These are phyloP conservation scores for Trypanosoma congolense DNA, from an alignment of 208 protist genomes.

Conservation along the genomic window DNA sequence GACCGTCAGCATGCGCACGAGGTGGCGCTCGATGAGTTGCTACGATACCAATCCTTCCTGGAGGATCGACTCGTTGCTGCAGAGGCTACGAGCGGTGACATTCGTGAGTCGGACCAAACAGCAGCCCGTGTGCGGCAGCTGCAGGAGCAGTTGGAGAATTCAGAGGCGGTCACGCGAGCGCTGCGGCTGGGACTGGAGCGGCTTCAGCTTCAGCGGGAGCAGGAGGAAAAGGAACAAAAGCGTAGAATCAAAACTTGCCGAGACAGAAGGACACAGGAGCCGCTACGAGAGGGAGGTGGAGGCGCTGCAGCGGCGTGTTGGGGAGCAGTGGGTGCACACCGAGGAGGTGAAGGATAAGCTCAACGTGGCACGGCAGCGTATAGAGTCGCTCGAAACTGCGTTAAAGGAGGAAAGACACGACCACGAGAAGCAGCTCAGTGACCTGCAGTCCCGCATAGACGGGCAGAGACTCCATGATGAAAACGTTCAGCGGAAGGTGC, in stretches of 20 bases:
- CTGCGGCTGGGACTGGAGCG: not conserved
- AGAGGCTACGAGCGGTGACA: not conserved
- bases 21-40: constrained; percentile 17
- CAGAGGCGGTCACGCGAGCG: not conserved
- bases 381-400: not conserved
- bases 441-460: not conserved
- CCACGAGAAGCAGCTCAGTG: not conserved
- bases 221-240: not conserved
- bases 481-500: not conserved
- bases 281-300: not conserved
- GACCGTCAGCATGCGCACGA: constrained; percentile 13
- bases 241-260: not conserved
- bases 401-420: not conserved
- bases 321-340: not conserved
- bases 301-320: not conserved
- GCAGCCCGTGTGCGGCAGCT: not conserved
- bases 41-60: constrained; percentile 18
- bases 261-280: not conserved
- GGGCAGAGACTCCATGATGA: not conserved
- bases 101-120: not conserved
- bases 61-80: constrained; percentile 11
- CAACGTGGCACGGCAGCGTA: not conserved
- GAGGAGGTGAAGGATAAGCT: not conserved
- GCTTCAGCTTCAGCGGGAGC: not conserved
- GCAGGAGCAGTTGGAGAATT: constrained; percentile 1